A percentile compares a stretch with the other conserved stretches of the same genome.
Conservation (phyloP, 176 grass and related monocot genomes). For the Hsuehochloa calcarea region DNA sequence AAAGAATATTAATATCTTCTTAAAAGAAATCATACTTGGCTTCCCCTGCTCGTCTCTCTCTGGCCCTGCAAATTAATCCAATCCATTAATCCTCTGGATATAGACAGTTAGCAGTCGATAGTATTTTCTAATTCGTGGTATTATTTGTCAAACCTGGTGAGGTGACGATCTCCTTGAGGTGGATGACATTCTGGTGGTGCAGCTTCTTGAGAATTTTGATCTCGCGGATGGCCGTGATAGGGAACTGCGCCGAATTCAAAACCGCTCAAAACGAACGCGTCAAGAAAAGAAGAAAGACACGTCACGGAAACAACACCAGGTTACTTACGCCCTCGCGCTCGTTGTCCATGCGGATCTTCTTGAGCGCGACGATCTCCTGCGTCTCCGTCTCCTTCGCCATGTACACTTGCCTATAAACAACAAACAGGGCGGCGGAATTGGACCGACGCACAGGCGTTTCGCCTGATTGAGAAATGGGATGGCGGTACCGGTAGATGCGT, state of each 20-base stretch:
- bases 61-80: constrained; percentile 41
- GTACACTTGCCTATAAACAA: constrained; percentile 66
- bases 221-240: constrained; percentile 86
- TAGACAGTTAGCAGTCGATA: not conserved
- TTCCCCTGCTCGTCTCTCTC: constrained; percentile 79
- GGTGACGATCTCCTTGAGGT: constrained; percentile 93
- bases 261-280: not conserved
- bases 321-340: constrained; percentile 69
- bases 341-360: constrained; percentile 97
- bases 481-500: not conserved
- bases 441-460: not conserved
- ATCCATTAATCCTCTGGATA: not conserved
- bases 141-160: constrained; percentile 54
- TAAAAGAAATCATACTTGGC: constrained; percentile 32
- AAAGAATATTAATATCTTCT: constrained; percentile 4
- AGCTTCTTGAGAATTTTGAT: constrained; percentile 98
- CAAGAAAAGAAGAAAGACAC: not conserved
- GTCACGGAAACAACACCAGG: not conserved
- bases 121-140: not conserved
- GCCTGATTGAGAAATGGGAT: not conserved
- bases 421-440: not conserved
- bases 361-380: constrained; percentile 83
- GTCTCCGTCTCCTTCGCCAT: constrained; percentile 88
- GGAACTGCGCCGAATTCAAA: constrained; percentile 57
- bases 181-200: constrained; percentile 86